Percentiles rank a stretch among this genome's conserved stretches.
Evolutionary conservation across 2,329 filamentous ascomycete species (phyloP).

Genomic region (Cercospora zeae-maydis): DNA sequence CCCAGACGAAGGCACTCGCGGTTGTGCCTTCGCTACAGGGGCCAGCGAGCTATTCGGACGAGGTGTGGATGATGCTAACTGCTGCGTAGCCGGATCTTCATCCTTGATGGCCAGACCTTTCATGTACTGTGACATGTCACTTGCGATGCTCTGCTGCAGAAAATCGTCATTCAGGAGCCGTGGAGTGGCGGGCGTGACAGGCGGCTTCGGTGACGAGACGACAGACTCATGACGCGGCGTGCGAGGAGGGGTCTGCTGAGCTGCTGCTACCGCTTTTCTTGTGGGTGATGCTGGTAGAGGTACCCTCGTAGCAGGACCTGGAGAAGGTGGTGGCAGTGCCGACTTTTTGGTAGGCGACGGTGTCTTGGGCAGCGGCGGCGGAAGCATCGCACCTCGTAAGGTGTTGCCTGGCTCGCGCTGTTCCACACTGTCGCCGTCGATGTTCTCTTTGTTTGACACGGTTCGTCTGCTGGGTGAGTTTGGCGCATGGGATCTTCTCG

Average conservation of each 20-base stretch:
- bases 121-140: slow-evolving; percentile 42
- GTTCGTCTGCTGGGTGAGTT: slow-evolving; percentile 37
- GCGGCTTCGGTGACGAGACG: slow-evolving; percentile 32
- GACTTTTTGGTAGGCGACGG: slow-evolving; percentile 44
- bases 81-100: slow-evolving; percentile 29
- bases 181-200: slow-evolving; percentile 34
- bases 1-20: slow-evolving; percentile 5
- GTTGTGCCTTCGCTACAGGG: slow-evolving; percentile 10
- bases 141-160: slow-evolving; percentile 48
- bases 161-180: slow-evolving; percentile 44
- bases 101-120: slow-evolving; percentile 36
- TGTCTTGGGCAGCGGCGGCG: slow-evolving; percentile 38
- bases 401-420: slow-evolving; percentile 27
- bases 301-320: slow-evolving; percentile 41
- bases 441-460: slow-evolving; percentile 36
- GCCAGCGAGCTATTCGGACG: slow-evolving; percentile 13
- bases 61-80: slow-evolving; percentile 8
- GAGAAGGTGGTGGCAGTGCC: slow-evolving; percentile 34
- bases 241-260: slow-evolving; percentile 36
- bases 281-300: slow-evolving; percentile 48
- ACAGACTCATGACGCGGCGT: slow-evolving; percentile 29
- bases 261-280: slow-evolving; percentile 36
- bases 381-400: slow-evolving; percentile 32
- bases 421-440: slow-evolving; percentile 34
- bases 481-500: slow-evolving; percentile 51